Evolutionary conservation across 495 filamentous ascomycete genomes (phyloP), one percentile per base, ranked within the genome.

Genomic region (Penicillium bovifimosum): DNA sequence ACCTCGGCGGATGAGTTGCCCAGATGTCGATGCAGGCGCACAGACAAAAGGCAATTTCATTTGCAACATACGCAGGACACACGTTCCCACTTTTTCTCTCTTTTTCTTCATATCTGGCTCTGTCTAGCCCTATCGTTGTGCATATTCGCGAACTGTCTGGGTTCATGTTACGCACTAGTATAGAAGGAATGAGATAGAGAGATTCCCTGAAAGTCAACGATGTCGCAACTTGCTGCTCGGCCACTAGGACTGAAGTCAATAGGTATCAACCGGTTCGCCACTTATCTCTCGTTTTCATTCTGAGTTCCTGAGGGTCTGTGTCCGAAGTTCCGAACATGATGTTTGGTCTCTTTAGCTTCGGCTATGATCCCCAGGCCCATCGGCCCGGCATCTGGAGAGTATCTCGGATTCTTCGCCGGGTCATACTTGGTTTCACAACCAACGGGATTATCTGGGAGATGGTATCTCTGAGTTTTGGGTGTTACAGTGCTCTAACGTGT

Each of bases 1-100:
- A 20, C n/a, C 28, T 46, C 14, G 9, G 24, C 17, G 38, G 6
- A 36, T 36, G 14, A 13, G 9, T 20, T 40, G 39, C 17, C 16
- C 14, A 41, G 27, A 41, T 40, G 45, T 32, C 26, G 17, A 58
- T 53, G 57, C 57, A 53, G 41, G 41, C 58, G 58, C 58, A 60
- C 54, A 48, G 58, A 60, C 58, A 48, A 36, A 58, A 52, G 42
- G 53, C 40, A 57, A 43, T 48, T 24, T n/a, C 24, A n/a, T 39
- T 42, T 57, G 16, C 41, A 2, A 0, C 2, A 31, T 10, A 31
- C 5, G 8, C 28, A 5, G 28, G 8, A 29, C 28, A 4, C 4
- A 29, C 5, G 8, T 29, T 29, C 8, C 8, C 28, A 5, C 28
- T 29, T 29, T 4, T 29, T 29, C 28, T 29, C 28, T 14, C 16